These are phyloP conservation scores for Hanseniaspora nectarophila DNA, from an alignment of 805 yeast species.

Conservation along the genomic window DNA sequence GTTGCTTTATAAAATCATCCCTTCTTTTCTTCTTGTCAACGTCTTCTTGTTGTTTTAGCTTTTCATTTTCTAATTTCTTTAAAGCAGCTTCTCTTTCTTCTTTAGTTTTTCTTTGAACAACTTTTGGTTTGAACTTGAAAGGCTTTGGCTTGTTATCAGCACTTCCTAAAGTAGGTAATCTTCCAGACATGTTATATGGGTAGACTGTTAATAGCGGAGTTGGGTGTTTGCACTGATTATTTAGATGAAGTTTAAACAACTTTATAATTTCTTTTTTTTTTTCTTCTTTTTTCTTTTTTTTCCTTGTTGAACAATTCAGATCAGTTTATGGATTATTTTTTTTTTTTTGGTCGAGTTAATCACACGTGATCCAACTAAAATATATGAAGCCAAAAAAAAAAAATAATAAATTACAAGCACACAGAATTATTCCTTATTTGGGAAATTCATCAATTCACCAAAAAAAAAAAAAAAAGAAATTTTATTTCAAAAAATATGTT, in stretches of 20 bases:
- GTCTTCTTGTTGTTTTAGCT: constrained; percentile 28
- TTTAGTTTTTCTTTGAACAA: constrained; percentile 69
- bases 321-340: too few relatives aligned
- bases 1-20: constrained; percentile 17
- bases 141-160: constrained; percentile 31
- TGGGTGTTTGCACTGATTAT: too few relatives aligned
- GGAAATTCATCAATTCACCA: too few relatives aligned
- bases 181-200: constrained; percentile 19
- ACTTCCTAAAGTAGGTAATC: constrained; percentile 26
- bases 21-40: constrained; percentile 18
- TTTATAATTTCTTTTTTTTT: neutral
- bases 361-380: too few relatives aligned
- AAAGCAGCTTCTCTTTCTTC: constrained; percentile 65
- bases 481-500: too few relatives aligned
- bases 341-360: too few relatives aligned
- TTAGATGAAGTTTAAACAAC: neutral
- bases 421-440: too few relatives aligned
- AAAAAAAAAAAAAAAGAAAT: too few relatives aligned
- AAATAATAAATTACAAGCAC: too few relatives aligned
- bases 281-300: neutral
- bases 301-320: neutral
- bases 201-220: too few relatives aligned
- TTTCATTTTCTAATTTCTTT: constrained; percentile 39
- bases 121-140: constrained; percentile 74
- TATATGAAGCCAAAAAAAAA: too few relatives aligned